A percentile compares a stretch with the other conserved stretches of the same genome.
These are phyloP conservation scores for Trichoderma orchidacearum DNA, from an alignment of 495 filamentous ascomycete species.

Conservation along the genomic window DNA sequence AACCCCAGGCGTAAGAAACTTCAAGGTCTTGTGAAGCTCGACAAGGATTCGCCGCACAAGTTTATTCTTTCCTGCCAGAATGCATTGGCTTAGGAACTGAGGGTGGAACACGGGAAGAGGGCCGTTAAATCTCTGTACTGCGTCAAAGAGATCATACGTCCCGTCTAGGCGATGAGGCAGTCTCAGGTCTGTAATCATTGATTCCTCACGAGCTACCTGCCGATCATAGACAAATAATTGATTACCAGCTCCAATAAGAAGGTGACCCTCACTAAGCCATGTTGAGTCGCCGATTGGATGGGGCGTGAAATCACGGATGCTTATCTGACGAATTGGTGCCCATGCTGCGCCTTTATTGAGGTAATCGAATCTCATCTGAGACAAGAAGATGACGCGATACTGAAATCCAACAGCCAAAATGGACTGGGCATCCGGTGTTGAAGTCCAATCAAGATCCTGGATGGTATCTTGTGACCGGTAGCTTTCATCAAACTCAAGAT, in stretches of 20 bases:
- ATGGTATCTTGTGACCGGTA: slow-evolving; percentile 65
- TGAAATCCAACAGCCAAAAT: slow-evolving; percentile 87
- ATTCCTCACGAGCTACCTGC: slow-evolving; percentile 47
- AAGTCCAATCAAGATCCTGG: slow-evolving; percentile 86
- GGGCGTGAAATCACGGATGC: slow-evolving; percentile 68
- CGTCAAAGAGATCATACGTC: slow-evolving; percentile 56
- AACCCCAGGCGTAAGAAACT: slow-evolving; percentile 75
- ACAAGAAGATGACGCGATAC: slow-evolving; percentile 69
- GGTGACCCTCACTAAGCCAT: slow-evolving; percentile 72
- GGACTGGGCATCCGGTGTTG: slow-evolving; percentile 80
- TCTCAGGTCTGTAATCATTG: slow-evolving; percentile 49
- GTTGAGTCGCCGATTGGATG: slow-evolving; percentile 87
- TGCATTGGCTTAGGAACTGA: slow-evolving; percentile 79
- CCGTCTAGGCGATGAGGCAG: slow-evolving; percentile 36
- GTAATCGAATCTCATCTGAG: slow-evolving; percentile 90
- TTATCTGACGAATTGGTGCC: slow-evolving; percentile 72
- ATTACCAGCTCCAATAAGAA: slow-evolving; percentile 83
- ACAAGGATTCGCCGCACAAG: slow-evolving; percentile 65
- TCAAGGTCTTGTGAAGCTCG: slow-evolving; percentile 63
- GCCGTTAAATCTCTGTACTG: slow-evolving; percentile 71
- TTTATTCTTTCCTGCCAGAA: slow-evolving; percentile 61
- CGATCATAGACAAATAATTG: slow-evolving; percentile 84
- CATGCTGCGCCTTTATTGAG: slow-evolving; percentile 81
- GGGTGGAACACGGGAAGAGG: slow-evolving; percentile 89
- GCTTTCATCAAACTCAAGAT: slow-evolving; percentile 67